Evolutionary conservation across 805 yeast species (phyloP), one percentile per base, ranked within the genome.

Genomic region (Kodamaea jinghongensis): DNA sequence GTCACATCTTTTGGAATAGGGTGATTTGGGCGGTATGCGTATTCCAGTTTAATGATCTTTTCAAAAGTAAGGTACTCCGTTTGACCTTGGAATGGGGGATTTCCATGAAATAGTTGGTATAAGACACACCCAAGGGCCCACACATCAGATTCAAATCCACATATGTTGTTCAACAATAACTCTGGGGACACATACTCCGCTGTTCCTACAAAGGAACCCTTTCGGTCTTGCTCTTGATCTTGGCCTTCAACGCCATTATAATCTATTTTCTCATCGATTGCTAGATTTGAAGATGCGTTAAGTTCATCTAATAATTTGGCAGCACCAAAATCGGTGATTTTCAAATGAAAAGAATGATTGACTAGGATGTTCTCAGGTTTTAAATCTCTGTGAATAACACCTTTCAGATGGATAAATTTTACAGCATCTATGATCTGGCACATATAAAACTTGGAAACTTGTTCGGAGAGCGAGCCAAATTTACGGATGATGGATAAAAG

Each of bases 251-350:
- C 50, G 14, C 52, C 50, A 31, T 56, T 58, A 45, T 60, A 63
- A 40, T 63, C 70, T 22, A 66, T 56, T 9, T 52, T 55, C 14
- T 60, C 65, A 17, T 50, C 55, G 13, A 25, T 36, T 8, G 9
- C 22, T 8, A 4, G 13, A 12, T 20, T 29, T 12, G 13, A 17
- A 7, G 30, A 12, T n/a, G 23, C 11, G 10, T 22, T 17, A 7
- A 36, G 36, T 10, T 34, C 42, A 8, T 34, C 71, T 11, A 86
- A 64, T 4, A 87, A 67, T 58, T 86, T 88, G 1, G 98, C 99
- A n/a, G 98, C 96, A 8, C 99, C 99, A 61, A 93, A 93, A 63
- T 93, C 99, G 2, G 98, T 93, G 41, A 93, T 82, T 76, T 90
- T 88, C 44, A 93, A 65, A 52, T 86, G 82, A 77, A 90, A 87